Evolutionary conservation across 192 early-diverging fungal species (phyloP), one percentile per base, ranked within the genome.

Genomic region (Backusella tuberculispora): DNA sequence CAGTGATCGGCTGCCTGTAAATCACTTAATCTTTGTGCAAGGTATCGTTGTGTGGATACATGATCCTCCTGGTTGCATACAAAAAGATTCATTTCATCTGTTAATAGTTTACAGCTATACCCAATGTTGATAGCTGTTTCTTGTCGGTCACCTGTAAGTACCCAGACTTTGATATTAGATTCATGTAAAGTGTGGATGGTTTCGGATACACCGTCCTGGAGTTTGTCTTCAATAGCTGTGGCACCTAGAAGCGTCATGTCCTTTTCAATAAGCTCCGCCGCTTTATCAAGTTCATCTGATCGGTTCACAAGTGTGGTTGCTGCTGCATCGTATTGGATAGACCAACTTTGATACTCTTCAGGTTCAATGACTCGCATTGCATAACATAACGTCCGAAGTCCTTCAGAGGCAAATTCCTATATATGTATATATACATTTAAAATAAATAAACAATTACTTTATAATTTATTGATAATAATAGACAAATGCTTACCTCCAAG

Each of bases 61-160:
- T 94, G 91, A 53, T 91, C 95, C 41, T 92, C 86, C 76, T 95
- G 92, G 74, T 94, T 95, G 82, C 94, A 93, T 37, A 97, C 85
- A 53, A 98, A 87, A 63, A 98, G 82, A 63, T 91, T 92, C 94
- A 97, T 97, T 70, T 95, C 95, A 74, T 96, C 95, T 21, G 92
- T 93, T 53, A 97, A 87, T 38, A 98, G 85, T 69, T 97, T 92
- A 76, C 94, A 97, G 12, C 93, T 94, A 75, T 94, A 96, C 2
- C 95, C 97, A 81, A 98, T 97, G 80, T 98, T 97, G 87, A 98
- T 97, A 38, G 96, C 97, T 5, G 97, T 98, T 79, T 98, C 96
- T 83, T 97, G 95, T 40, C 94, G 84, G 82, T 98, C 97, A 60
- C 96, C 97, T 21, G 97, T 97, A 74, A 98, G 84, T 24, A 98